Evolutionary conservation across 1,284 basidiomycete genomes (phyloP).

Genomic region (Puccinia hordei): DNA sequence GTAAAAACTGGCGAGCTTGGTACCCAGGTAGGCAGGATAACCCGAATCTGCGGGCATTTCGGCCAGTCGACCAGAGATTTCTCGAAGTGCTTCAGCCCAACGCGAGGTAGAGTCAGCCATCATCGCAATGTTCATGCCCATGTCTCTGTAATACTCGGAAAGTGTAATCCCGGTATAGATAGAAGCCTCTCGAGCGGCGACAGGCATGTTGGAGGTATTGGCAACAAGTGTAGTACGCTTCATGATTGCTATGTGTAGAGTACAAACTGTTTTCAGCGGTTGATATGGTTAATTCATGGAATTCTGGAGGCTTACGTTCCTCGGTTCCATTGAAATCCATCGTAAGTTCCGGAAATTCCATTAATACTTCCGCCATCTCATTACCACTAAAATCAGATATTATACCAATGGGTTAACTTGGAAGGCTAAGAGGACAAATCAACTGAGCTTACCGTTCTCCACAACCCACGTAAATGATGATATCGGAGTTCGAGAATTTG

Average conservation of each 20-base stretch:
- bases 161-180: conserved; percentile 99
- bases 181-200: conserved; percentile 97
- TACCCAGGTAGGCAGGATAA: conserved; percentile 94
- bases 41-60: conserved; percentile 99
- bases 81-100: conserved; percentile 98
- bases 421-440: conserved; percentile 53
- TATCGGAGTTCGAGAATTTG: conserved; percentile 99
- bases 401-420: background rate
- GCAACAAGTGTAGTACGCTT: conserved; percentile 98
- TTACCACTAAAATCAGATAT: conserved; percentile 61
- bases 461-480: conserved; percentile 98
- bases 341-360: conserved; percentile 88
- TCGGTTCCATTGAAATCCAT: conserved; percentile 85
- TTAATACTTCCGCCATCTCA: conserved; percentile 91
- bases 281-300: background rate
- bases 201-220: conserved; percentile 99
- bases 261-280: background rate
- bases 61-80: conserved; percentile 97
- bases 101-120: conserved; percentile 99
- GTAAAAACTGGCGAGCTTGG: conserved; percentile 96
- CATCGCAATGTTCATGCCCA: conserved; percentile 97
- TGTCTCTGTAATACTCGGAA: conserved; percentile 99
- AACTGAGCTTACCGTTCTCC: conserved; percentile 86
- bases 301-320: conserved; percentile 65
- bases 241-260: conserved; percentile 76